Evolutionary conservation across 2,329 filamentous ascomycete genomes (phyloP), one percentile per base, ranked within the genome.

Genomic region (Cercospora sesami): DNA sequence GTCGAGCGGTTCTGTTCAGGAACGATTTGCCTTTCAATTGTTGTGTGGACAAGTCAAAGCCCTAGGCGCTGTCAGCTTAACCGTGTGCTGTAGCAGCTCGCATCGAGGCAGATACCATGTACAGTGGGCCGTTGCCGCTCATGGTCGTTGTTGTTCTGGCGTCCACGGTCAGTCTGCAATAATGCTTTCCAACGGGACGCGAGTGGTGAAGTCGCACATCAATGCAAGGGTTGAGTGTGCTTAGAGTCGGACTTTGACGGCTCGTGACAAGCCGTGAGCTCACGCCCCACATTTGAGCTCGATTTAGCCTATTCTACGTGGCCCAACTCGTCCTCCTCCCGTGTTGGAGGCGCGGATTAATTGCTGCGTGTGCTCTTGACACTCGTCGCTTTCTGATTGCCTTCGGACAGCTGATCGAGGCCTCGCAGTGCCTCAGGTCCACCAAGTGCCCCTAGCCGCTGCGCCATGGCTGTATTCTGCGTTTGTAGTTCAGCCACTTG

Each of bases 21-120:
- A 18, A 4, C 21, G 4, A 10, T 23, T 12, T 9, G 89, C 92
- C 94, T 86, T 99, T 98, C 67, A 98, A 86, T 79, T 98, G 94
- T 80, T 98, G 95, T 67, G 95, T 98, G 53, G 94, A 97, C 68
- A 98, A 89, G 82, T 99, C 95, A 79, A 98, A 94, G 69, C 95
- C 95, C 76, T 73, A 23, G 7, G 30, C 51, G 23, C 23, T 28
- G 48, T 61, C 36, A 61, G 23, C 59, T 57, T 14, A 64, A 51
- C 51, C 23, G 10, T 33, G n/a, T 26, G 16, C 28, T 14, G 16
- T 1, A 26, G 18, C 18, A 33, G 30, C 28, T 21, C 21, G 21
- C 18, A 28, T 57, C 21, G 8, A 23, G 33, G n/a, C 12, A 66
- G 62, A 21, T 58, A 64, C 71, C 68, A 72, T 67, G 51, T 72